Percentiles rank a stretch among this genome's conserved stretches.
Conservation (phyloP, 1,284 basidiomycete species). For the Puccinia coronata region DNA sequence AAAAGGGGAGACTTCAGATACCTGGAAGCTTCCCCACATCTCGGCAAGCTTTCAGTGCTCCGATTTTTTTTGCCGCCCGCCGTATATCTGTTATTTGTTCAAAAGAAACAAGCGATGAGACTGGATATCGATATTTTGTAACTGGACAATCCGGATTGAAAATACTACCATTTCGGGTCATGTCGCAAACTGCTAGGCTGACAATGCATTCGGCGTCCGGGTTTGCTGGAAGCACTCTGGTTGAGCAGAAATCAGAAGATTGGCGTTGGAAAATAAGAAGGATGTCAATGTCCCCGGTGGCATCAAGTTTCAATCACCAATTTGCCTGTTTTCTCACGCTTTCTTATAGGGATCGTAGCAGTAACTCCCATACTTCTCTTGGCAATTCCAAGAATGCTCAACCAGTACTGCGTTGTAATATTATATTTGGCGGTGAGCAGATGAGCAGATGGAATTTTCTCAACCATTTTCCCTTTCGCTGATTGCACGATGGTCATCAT, state of each 20-base stretch:
- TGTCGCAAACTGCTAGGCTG: slow-evolving; percentile 47
- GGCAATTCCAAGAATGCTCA: slow-evolving; percentile 47
- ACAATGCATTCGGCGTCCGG: slow-evolving; percentile 48
- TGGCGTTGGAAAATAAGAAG: neutral
- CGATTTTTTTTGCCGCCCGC: neutral
- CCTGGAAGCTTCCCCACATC: neutral
- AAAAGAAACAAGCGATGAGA: neutral
- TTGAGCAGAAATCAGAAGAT: neutral
- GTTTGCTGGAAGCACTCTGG: slow-evolving; percentile 38
- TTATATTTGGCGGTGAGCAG: slow-evolving; percentile 41
- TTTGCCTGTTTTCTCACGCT: slow-evolving; percentile 10
- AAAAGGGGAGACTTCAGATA: neutral
- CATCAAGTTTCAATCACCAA: neutral
- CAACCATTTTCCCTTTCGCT: slow-evolving; percentile 24
- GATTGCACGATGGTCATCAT: slow-evolving; percentile 47
- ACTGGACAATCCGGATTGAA: neutral
- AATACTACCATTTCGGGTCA: slow-evolving; percentile 44
- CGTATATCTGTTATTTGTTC: neutral
- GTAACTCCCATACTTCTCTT: slow-evolving; percentile 42
- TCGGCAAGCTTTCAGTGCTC: neutral
- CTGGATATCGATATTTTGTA: neutral
- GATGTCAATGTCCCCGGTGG: neutral
- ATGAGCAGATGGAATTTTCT: slow-evolving; percentile 32
- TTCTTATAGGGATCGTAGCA: slow-evolving; percentile 48
- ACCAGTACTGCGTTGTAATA: slow-evolving; percentile 36